These are phyloP conservation scores for Rhinocladiella mackenziei DNA, from an alignment of 2,329 filamentous ascomycete genomes.

Conservation along the genomic window DNA sequence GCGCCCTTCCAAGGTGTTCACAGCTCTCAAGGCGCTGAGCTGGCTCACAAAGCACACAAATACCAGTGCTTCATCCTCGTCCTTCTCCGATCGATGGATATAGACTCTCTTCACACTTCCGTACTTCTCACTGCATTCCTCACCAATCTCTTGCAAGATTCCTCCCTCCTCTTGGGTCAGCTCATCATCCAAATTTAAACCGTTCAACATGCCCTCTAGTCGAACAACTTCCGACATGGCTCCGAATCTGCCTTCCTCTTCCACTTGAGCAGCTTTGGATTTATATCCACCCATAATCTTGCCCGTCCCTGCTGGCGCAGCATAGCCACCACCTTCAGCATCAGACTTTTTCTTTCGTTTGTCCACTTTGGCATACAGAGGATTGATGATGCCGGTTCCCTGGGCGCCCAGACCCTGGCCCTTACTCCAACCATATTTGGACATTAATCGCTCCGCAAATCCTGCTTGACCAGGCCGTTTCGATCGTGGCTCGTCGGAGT, in stretches of 20 bases:
- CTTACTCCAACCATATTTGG: slow-evolving; percentile 89
- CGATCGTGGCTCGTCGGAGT: slow-evolving; percentile 48
- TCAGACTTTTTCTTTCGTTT: slow-evolving; percentile 77
- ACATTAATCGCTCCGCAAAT: slow-evolving; percentile 83
- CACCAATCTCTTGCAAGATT: slow-evolving; percentile 89
- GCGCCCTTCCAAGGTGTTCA: slow-evolving; percentile 82
- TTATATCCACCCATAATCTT: slow-evolving; percentile 70
- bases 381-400: slow-evolving; percentile 76
- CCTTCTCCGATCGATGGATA: slow-evolving; percentile 44
- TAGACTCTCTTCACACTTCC: slow-evolving; percentile 76
- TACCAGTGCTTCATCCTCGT: slow-evolving; percentile 58
- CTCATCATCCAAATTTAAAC: slow-evolving; percentile 75
- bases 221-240: slow-evolving; percentile 78
- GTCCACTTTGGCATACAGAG: slow-evolving; percentile 77
- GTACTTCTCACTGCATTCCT: slow-evolving; percentile 87
- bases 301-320: slow-evolving; percentile 63
- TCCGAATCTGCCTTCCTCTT: slow-evolving; percentile 58
- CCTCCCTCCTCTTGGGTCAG: slow-evolving; percentile 60
- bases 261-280: slow-evolving; percentile 50
- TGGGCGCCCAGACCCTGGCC: slow-evolving; percentile 82
- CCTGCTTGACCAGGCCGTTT: slow-evolving; percentile 73
- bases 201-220: slow-evolving; percentile 78
- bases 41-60: slow-evolving; percentile 91
- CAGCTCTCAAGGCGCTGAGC: slow-evolving; percentile 78
- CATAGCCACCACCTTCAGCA: slow-evolving; percentile 73